Base-by-base conservation (phyloP, 2,329 filamentous ascomycete genomes). In the Aspergillus aculeatus region DNA sequence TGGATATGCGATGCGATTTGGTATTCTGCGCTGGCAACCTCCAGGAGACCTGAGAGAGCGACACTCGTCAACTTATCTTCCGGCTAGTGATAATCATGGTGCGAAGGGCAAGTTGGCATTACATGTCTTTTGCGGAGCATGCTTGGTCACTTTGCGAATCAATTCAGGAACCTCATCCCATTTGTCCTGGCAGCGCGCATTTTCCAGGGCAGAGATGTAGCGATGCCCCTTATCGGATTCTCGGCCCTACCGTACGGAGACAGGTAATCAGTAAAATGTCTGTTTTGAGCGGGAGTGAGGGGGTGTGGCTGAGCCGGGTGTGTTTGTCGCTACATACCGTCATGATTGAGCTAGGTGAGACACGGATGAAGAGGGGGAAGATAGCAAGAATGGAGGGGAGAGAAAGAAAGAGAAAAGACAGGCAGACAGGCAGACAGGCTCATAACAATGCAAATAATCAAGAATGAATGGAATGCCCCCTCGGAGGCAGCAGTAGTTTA, bases 121-220 rank as follows among this genome's bases (percentile, higher is more conserved):
- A 97, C 94, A 96, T 77, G 86, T 85, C 75, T 91, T 86, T 62
- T 90, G 86, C 47, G 92, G 89, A 68, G 92, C 91, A 83, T 99
- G 94, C 77, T 99, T 98, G 71, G 89, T 90, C 71, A 98, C 85
- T 78, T 99, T 99, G 74, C 94, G 87, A 69, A 95, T 88, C 64
- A 96, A 84, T 79, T 98, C 94, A 26, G 91, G 91, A 31, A 98
- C 84, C 31, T 90, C 86, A 66, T 87, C 83, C 95, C 95, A 99
- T 75, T 88, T 88, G 55, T 90, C 92, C 70, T 94, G 88, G 77
- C 92, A 96, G 71, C 95, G 89, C 66, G 92, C 92, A 68, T 88
- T 84, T 75, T 98, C 91, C 71, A 99, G 86, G 77, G 87, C 86
- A 73, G 85, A 83, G 67, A 96, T 84, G 77, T 98, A 98, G 73